A percentile compares a stretch with the other conserved stretches of the same genome.
Conservation (phyloP, 495 filamentous ascomycete species). For the Peziza echinospora region DNA sequence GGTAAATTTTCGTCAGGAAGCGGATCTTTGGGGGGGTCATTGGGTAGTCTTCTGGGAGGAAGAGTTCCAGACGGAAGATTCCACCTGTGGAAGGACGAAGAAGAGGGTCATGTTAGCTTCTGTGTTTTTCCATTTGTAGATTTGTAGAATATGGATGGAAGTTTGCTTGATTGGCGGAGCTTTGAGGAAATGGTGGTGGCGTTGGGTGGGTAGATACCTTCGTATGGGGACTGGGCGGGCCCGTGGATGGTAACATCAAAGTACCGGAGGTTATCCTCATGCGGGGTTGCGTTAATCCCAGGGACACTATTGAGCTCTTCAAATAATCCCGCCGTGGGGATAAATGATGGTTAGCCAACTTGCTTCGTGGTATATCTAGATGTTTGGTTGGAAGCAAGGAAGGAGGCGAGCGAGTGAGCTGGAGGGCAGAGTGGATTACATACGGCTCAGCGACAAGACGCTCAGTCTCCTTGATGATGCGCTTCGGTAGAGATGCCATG, state of each 20-base stretch:
- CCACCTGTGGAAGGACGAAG: slow-evolving; percentile 36
- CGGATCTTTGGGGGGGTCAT: slow-evolving; percentile 98
- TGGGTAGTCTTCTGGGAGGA: slow-evolving; percentile 97
- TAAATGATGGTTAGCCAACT: background rate
- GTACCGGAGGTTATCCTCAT: slow-evolving; percentile 93
- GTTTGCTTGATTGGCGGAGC: too few relatives aligned
- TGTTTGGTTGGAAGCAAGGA: too few relatives aligned
- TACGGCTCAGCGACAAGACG: slow-evolving; percentile 92
- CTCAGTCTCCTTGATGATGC: slow-evolving; percentile 97
- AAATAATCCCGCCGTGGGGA: background rate
- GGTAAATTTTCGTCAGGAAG: slow-evolving; percentile 97
- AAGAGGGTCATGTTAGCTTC: background rate
- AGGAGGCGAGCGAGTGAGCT: slow-evolving; percentile 9
- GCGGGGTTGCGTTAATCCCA: slow-evolving; percentile 91
- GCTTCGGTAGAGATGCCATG: slow-evolving; percentile 50
- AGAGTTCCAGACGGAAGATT: slow-evolving; percentile 91
- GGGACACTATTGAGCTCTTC: slow-evolving; percentile 56
- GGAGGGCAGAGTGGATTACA: slow-evolving; percentile 19
- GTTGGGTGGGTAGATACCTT: slow-evolving; percentile 36
- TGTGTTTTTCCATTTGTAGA: background rate
- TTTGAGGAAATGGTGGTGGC: background rate
- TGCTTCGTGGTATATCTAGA: too few relatives aligned
- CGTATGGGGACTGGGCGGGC: slow-evolving; percentile 44
- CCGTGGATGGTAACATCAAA: slow-evolving; percentile 57
- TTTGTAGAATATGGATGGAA: too few relatives aligned